phyloP scores from a whole-genome alignment of 140 eudicot genomes.

The Flaveria floridana region DNA sequence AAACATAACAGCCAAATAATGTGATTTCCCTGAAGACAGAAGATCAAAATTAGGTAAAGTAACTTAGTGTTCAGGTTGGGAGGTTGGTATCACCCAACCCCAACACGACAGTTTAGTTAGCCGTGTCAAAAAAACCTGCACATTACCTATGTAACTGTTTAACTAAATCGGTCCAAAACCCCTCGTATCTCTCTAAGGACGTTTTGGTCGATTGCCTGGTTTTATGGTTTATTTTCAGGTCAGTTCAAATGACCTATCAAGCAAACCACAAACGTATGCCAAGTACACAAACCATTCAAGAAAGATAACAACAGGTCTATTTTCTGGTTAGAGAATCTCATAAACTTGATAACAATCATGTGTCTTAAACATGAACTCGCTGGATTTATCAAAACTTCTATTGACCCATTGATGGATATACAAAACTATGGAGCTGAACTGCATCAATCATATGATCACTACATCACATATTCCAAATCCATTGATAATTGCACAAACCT shows the following conservation, averaged over 20 bases:
- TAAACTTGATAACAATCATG: constrained; percentile 2
- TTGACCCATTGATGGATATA: constrained; percentile 1
- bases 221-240: background rate
- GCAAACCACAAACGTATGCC: background rate
- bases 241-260: background rate
- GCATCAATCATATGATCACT: constrained; percentile 12
- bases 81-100: background rate
- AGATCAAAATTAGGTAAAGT: background rate
- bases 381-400: background rate
- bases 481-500: constrained; percentile 15
- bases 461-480: constrained; percentile 12
- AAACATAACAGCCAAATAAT: background rate
- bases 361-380: constrained; percentile 10
- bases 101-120: background rate
- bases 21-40: background rate
- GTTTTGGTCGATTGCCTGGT: background rate
- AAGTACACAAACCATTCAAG: background rate
- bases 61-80: background rate
- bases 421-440: constrained; percentile 10
- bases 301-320: background rate
- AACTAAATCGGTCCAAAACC: background rate
- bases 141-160: background rate
- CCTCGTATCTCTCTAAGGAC: background rate
- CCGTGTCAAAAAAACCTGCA: background rate
- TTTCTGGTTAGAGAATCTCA: background rate